Conservation (phyloP, 2,329 filamentous ascomycete species). For the Amauroascus verrucosus region DNA sequence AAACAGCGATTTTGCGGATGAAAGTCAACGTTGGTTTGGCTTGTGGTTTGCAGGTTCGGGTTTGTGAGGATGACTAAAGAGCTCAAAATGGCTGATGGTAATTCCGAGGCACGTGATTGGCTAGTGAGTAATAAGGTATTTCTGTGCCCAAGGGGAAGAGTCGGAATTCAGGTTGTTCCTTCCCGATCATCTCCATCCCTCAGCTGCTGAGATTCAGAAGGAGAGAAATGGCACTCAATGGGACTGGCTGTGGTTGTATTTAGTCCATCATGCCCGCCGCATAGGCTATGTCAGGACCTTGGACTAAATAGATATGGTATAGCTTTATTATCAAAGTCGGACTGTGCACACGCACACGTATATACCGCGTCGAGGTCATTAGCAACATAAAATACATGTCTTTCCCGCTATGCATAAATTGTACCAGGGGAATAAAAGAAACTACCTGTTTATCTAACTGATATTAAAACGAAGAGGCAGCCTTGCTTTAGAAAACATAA, state of each 20-base stretch:
- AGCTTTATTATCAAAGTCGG: background rate
- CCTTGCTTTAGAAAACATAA: background rate
- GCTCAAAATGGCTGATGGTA: constrained; percentile 24
- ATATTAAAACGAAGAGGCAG: background rate
- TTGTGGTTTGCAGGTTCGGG: constrained; percentile 10
- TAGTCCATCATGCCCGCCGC: too few species aligned
- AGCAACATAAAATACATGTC: background rate
- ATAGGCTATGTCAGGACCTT: too few species aligned
- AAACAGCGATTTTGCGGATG: background rate
- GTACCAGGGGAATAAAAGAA: background rate
- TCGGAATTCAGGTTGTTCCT: too few species aligned
- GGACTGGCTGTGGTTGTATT: too few species aligned
- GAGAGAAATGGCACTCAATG: too few species aligned
- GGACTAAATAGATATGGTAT: too few species aligned
- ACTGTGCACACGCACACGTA: background rate
- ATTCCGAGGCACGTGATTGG: constrained; percentile 37
- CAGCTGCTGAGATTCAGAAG: background rate
- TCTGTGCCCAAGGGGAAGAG: constrained; percentile 11
- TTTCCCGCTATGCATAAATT: background rate
- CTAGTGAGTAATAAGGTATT: constrained; percentile 11
- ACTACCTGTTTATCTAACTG: background rate
- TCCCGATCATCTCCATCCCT: too few species aligned
- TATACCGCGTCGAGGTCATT: background rate
- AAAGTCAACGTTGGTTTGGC: background rate
- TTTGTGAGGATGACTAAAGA: background rate